Percentiles rank a stretch among this genome's conserved stretches.
These are phyloP conservation scores for Ballota nigra DNA, from an alignment of 257 asterid species.

Conservation along the genomic window DNA sequence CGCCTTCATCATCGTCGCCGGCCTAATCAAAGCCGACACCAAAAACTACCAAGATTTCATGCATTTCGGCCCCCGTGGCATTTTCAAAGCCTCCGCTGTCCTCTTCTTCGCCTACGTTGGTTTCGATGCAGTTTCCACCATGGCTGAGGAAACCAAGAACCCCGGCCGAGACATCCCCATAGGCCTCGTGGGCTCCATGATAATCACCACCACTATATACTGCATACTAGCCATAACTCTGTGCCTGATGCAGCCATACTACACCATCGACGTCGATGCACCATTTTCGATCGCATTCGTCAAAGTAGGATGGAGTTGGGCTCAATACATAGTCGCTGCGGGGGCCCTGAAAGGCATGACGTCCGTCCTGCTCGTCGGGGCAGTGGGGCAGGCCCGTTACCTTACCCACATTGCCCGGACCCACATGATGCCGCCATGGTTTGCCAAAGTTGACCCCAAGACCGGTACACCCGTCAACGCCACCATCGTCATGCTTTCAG, in stretches of 20 bases:
- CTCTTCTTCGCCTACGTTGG: slow-evolving; percentile 59
- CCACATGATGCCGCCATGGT: slow-evolving; percentile 67
- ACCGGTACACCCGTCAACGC: slow-evolving; percentile 56
- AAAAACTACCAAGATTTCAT: slow-evolving; percentile 41
- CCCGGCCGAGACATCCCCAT: slow-evolving; percentile 54
- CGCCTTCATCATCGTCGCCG: slow-evolving; percentile 49
- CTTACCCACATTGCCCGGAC: slow-evolving; percentile 62
- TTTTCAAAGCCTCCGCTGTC: slow-evolving; percentile 53
- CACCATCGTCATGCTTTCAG: slow-evolving; percentile 40
- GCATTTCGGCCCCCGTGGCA: slow-evolving; percentile 42
- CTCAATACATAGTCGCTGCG: slow-evolving; percentile 50
- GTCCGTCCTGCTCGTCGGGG: slow-evolving; percentile 44
- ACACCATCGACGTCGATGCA: slow-evolving; percentile 30
- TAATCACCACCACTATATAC: slow-evolving; percentile 42
- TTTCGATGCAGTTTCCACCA: slow-evolving; percentile 62
- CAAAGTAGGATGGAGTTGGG: slow-evolving; percentile 58
- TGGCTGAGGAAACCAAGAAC: slow-evolving; percentile 64
- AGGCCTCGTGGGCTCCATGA: slow-evolving; percentile 63
- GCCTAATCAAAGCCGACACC: slow-evolving; percentile 43
- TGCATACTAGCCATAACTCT: slow-evolving; percentile 47
- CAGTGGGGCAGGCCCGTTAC: slow-evolving; percentile 63
- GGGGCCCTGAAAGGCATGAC: slow-evolving; percentile 68
- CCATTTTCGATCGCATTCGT: slow-evolving; percentile 49
- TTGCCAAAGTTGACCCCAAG: slow-evolving; percentile 40
- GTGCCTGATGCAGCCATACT: slow-evolving; percentile 50